phyloP scores from a whole-genome alignment of 73 alveolate species.

The Paramecium primaurelia region DNA sequence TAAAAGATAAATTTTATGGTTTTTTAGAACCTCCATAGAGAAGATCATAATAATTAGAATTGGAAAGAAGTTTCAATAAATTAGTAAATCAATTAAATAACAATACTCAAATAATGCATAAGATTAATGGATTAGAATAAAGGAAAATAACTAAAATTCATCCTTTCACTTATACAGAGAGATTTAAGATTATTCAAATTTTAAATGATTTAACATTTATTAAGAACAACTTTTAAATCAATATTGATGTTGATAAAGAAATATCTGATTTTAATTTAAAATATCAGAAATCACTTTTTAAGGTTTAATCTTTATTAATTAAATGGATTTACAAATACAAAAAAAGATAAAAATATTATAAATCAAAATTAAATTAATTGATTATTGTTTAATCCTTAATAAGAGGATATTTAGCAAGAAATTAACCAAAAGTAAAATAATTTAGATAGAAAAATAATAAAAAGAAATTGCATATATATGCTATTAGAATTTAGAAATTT shows the following conservation, averaged over 20 bases:
- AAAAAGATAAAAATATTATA: neutral
- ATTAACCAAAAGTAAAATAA: neutral
- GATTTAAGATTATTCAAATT: neutral
- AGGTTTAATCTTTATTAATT: neutral
- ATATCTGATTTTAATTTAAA: neutral
- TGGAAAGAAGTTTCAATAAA: no score
- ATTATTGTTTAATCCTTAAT: neutral
- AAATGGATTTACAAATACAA: neutral
- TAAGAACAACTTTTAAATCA: neutral
- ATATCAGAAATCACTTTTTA: neutral
- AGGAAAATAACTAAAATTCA: constrained; percentile 16
- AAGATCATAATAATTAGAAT: neutral
- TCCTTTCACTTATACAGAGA: constrained; percentile 17
- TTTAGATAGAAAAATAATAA: neutral
- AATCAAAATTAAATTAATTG: neutral
- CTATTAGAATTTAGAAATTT: no score
- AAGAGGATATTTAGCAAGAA: neutral
- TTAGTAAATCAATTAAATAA: neutral
- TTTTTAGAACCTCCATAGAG: neutral
- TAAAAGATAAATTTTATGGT: neutral
- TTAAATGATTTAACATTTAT: neutral
- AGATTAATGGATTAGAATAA: neutral
- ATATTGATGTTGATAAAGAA: neutral
- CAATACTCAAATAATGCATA: neutral
- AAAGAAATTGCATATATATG: no score